Conservation (phyloP, 2,329 filamentous ascomycete species). For the Penicillium paneum region DNA sequence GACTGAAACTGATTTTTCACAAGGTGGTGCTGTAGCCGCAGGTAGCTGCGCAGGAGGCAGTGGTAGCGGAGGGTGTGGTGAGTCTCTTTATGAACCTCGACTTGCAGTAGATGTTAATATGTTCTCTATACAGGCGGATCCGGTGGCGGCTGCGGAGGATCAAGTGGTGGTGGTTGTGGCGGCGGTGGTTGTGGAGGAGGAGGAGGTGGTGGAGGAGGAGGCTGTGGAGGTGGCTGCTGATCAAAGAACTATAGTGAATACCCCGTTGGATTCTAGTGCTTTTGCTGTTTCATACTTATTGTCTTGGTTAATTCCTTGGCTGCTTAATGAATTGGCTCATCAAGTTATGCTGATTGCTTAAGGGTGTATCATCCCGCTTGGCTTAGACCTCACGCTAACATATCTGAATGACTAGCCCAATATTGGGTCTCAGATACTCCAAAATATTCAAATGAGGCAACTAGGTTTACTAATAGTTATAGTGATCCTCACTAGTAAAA, state of each 20-base stretch:
- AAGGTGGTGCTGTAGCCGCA: conserved; percentile 15
- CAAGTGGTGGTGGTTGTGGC: not conserved
- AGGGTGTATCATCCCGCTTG: not conserved
- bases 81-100: not conserved
- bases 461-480: no score
- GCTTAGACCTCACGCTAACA: not conserved
- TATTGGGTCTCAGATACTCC: no score
- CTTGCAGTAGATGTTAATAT: not conserved
- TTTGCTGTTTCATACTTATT: not conserved
- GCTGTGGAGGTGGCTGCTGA: conserved; percentile 1
- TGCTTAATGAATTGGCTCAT: not conserved
- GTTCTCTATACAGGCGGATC: not conserved
- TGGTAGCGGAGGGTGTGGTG: conserved; percentile 19
- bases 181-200: not conserved
- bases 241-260: not conserved
- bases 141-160: conserved; percentile 11
- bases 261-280: not conserved
- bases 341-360: not conserved
- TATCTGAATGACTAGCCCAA: no score
- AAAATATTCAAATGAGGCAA: no score
- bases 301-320: not conserved
- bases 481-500: no score
- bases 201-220: not conserved
- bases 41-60: conserved; percentile 27
- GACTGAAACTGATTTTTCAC: not conserved